Base-by-base conservation (phyloP, 495 filamentous ascomycete genomes). In the Amorphotheca resinae region DNA sequence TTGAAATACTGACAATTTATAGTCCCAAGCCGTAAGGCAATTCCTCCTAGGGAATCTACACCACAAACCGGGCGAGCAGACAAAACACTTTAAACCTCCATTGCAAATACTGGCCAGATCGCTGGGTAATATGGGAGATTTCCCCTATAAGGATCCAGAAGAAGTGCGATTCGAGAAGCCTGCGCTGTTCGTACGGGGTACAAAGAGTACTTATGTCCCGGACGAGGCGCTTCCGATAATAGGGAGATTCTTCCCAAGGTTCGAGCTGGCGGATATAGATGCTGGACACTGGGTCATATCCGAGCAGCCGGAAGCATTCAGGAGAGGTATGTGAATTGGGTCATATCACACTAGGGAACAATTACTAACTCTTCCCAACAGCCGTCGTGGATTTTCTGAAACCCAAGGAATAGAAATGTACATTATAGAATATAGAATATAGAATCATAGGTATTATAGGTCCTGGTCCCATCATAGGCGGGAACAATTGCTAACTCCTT, bases 241-340 rank as follows among this genome's bases (percentile, higher is more conserved):
- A 46, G 93, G 87, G 16, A 69, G 70, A 46, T 95, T 96, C 61
- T 98, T 95, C 59, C 91, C 91, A 21, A 65, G 70, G 31, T 91
- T 95, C 44, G 60, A 73, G 53, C 56, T 95, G 23, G 74, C 69
- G 11, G 88, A 95, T 64, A 73, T 95, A 25, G 84, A 95, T 15
- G 73, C 80, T 4, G 91, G 91, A 0, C 91, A 98, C 57, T 96
- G 91, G 91, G 66, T 98, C 0, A 89, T 93, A 50, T 85, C 84
- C 8, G 89, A 96, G 67, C 84, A 87, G 44, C 91, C 91, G 0
- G 81, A 91, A 57, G 80, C 66, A 2, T 98, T 98, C 56, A 70
- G 81, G 55, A 65, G 76, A 68, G 82, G 86, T 93, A 60, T 60
- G 75, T 59, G 9, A n/a, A 42, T 33, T 23, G 41, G 20, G 25